Base-by-base conservation (phyloP, 805 yeast species). In the Vanderwaltozyma yarrowii region DNA sequence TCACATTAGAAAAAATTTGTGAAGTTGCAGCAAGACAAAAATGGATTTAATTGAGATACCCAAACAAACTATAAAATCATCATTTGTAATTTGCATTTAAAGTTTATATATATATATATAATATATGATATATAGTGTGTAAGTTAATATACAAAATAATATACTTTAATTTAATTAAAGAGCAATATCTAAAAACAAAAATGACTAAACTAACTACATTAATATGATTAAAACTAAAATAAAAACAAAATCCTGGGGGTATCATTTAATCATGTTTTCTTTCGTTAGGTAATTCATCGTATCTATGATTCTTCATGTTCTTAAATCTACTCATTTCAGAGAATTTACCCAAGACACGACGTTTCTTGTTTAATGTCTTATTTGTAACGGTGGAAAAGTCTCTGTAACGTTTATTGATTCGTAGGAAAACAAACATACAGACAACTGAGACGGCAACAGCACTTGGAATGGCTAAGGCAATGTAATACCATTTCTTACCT, bases 381-480 rank as follows among this genome's bases (percentile, higher is more conserved):
- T 49, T 60, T 36, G 66, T 67, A 29, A 74, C 54, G 21, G 53
- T 61, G 2, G 73, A 61, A 33, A 75, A 61, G 47, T 75, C 80
- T 52, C 78, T 67, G 49, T 76, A 77, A 25, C 67, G 63, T 41
- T 65, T 70, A 50, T 79, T 82, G 36, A 72, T 39, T 49, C 64
- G 66, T 11, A 80, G 66, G 57, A 82, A 80, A 42, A 76, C 45
- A 54, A 80, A 82, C 80, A 81, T 78, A 24, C 68, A 64, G 30
- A 79, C 62, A 10, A 74, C 76, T 10, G 78, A 71, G 21, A 82
- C 42, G 13, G 74, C 58, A 15, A 80, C 87, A 32, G 70, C 67
- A 1, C 81, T 70, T 14, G 94, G 94, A 56, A 81, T 71, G 9
- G 80, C 65, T 62, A 80, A 60, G 45, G 80, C 76, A 38, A 80